Base-by-base conservation (phyloP, 257 asterid species). In the Henckelia pumila region DNA sequence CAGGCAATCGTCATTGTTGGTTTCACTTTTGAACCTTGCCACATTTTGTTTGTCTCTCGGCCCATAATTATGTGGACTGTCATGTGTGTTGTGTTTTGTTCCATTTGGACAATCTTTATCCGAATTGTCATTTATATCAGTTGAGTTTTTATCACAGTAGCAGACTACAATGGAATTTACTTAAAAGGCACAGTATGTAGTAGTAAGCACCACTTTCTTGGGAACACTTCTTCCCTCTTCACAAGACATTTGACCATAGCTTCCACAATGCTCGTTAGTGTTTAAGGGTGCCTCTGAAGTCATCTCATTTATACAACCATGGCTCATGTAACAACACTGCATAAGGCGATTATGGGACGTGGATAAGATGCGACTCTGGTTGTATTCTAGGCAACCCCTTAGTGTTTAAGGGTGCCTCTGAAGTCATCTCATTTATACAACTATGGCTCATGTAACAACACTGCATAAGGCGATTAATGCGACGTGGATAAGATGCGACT, bases 281-380 rank as follows among this genome's bases (percentile, higher is more conserved):
- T 44, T 44, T 0, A 44, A 44, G 0, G 7, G 20, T 16, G 20
- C n/a, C n/a, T 40, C n/a, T 40, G 0, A 11, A 11, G 17, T n/a
- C n/a, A n/a, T n/a, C n/a, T n/a, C n/a, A n/a, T n/a, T n/a, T n/a
- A n/a, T n/a, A n/a, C n/a, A n/a, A n/a, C n/a, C n/a, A n/a, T n/a
- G n/a, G n/a, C n/a, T n/a, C n/a, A n/a, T n/a, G n/a, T 11, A 56
- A 21, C 28, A 6, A 19, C 28, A 21, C 1, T 56, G 5, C 21
- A 19, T 19, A 13, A 53, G 20, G 66, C 21, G 32, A 30, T 79
- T 60, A 73, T 2, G 50, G 71, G 26, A 82, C 68, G 68, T 75
- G 82, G 67, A 79, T 78, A 33, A 75, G 56, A 52, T 79, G 88
- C 16, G 77, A 80, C 28, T 69, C 81, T 32, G 74, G 74, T 67